Base-by-base conservation (phyloP, 2,329 filamentous ascomycete species). In the Neofusicoccum ribis region DNA sequence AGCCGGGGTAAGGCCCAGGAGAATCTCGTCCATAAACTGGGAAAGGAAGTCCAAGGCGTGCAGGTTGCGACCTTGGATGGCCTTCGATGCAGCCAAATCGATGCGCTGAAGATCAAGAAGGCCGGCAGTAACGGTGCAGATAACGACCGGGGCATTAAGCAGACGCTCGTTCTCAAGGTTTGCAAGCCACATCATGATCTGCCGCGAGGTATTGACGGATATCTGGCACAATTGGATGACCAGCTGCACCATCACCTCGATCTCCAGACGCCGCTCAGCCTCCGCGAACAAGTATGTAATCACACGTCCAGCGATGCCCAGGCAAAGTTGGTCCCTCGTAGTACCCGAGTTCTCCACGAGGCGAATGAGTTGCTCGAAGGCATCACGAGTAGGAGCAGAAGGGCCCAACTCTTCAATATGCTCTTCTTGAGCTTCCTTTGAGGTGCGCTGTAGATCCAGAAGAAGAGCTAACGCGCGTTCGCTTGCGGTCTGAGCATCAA, bases 41-140 rank as follows among this genome's bases (percentile, higher is more conserved):
- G 89, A 88, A n/a, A 98, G 83, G 74, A 96, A 91, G 65, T 92
- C 88, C 3, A 97, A 80, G 1, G 91, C 91, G 23, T 85, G 85
- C 7, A 88, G 84, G 67, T 93, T 91, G 66, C 88, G 88, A 64
- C 89, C 84, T 64, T 87, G 82, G 20, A 98, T 83, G 1, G 90
- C 88, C 73, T 90, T 89, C 7, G 91, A 87, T 69, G 93, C 85
- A 60, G 91, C 88, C 23, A 86, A 83, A 68, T 85, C 84, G 17
- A 85, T 75, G 41, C 82, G 84, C 65, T 85, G 83, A 66, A 89
- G 80, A 67, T 89, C 86, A 70, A 90, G 80, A 39, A 90, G 77
- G 9, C 83, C 83, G 51, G 84, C 83, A 67, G 85, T 83, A 66
- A 89, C 83, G 37, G 90, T 80, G 58, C 85, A 83, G 59, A 87